Evolutionary conservation across 2,329 filamentous ascomycete species (phyloP).

Genomic region (Plectosphaerella cucumerina): DNA sequence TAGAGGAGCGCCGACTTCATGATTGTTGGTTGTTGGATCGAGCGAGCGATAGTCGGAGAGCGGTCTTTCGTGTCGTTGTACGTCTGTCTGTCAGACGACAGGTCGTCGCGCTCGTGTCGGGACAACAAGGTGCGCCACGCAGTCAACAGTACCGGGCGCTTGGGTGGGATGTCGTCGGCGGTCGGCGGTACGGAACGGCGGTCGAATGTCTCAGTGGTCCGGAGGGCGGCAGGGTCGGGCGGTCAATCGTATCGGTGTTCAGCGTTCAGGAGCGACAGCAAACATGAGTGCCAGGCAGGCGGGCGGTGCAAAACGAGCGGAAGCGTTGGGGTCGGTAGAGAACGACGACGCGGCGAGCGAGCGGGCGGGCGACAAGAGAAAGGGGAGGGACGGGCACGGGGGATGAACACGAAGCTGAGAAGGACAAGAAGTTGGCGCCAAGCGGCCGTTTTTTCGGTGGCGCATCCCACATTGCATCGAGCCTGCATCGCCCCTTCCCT

Average conservation of each 20-base stretch:
- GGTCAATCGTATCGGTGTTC: neutral
- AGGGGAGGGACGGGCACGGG: neutral
- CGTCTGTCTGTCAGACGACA: neutral
- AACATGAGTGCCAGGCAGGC: neutral
- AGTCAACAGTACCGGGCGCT: neutral
- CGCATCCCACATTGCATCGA: too few species aligned
- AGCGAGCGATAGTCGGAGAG: neutral
- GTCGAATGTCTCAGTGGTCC: neutral
- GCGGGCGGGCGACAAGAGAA: neutral
- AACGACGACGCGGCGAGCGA: neutral
- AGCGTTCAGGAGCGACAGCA: slow-evolving; percentile 3
- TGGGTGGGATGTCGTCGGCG: neutral
- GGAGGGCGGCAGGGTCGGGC: too few species aligned
- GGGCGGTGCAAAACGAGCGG: neutral
- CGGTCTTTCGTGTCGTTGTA: neutral
- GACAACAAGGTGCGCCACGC: neutral
- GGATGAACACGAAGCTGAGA: slow-evolving; percentile 5
- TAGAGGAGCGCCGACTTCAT: slow-evolving; percentile 12
- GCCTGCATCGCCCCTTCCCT: too few species aligned
- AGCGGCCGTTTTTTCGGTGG: neutral
- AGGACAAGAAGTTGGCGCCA: slow-evolving; percentile 1
- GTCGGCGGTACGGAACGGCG: neutral
- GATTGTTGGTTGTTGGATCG: neutral
- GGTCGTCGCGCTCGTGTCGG: neutral
- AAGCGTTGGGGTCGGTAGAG: neutral